A percentile compares a stretch with the other conserved stretches of the same genome.
Conservation (phyloP, 2,329 filamentous ascomycete species). For the Pseudocercospora fuligena region DNA sequence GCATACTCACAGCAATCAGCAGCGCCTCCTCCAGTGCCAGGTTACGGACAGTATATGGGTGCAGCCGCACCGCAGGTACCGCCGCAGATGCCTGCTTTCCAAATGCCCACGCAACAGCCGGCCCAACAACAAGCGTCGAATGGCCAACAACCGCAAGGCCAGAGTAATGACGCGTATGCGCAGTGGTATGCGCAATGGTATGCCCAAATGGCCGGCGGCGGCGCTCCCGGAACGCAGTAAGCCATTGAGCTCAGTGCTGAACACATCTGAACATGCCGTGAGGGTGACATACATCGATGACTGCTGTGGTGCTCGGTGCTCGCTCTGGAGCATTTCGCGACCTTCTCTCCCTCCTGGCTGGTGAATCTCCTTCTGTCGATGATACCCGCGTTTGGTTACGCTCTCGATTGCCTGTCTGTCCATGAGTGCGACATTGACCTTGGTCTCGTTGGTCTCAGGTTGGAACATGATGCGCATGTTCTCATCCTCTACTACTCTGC, state of each 20-base stretch:
- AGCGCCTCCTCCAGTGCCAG: constrained; percentile 38
- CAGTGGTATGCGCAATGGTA: constrained; percentile 28
- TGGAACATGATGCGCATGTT: constrained; percentile 17
- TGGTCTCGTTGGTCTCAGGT: constrained; percentile 10
- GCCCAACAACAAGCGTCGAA: constrained; percentile 25
- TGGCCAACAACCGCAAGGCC: constrained; percentile 18
- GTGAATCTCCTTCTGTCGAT: constrained; percentile 18
- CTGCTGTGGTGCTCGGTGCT: constrained; percentile 9
- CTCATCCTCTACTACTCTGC: constrained; percentile 15
- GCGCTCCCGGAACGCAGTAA: constrained; percentile 40
- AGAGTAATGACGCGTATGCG: constrained; percentile 32
- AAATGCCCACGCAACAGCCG: constrained; percentile 37
- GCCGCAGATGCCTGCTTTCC: constrained; percentile 39
- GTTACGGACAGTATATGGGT: constrained; percentile 38
- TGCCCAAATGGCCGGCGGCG: constrained; percentile 41
- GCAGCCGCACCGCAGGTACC: constrained; percentile 34
- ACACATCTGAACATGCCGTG: constrained; percentile 22
- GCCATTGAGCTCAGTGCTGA: constrained; percentile 29
- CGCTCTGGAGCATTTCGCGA: neutral
- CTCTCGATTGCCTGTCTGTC: constrained; percentile 21
- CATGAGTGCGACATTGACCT: constrained; percentile 19
- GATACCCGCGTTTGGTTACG: constrained; percentile 26
- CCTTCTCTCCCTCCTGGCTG: constrained; percentile 3
- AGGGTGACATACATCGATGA: constrained; percentile 32
- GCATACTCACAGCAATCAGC: constrained; percentile 55